phyloP scores from a whole-genome alignment of 768 basidiomycete species.

The Mycena alexandri region DNA sequence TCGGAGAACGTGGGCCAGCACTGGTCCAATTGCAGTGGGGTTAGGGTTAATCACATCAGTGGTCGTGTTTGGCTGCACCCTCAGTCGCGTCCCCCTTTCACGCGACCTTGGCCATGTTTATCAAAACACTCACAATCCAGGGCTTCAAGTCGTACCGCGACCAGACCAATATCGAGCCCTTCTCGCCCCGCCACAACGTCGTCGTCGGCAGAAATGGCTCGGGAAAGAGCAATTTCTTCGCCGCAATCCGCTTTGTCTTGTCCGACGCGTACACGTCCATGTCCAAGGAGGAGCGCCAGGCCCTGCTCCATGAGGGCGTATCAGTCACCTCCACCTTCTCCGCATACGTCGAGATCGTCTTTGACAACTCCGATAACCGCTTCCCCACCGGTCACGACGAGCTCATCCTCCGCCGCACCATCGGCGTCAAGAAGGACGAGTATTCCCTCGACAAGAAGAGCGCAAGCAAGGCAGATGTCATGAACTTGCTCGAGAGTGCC shows the following conservation, averaged over 20 bases:
- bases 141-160: conserved; percentile 99
- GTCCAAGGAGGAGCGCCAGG: conserved; percentile 91
- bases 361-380: conserved; percentile 94
- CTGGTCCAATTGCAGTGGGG: too few relatives aligned
- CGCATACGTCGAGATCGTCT: conserved; percentile 95
- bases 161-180: conserved; percentile 94
- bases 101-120: conserved; percentile 76
- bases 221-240: conserved; percentile 99
- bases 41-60: too few relatives aligned
- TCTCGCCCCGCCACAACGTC: conserved; percentile 94
- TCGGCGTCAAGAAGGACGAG: conserved; percentile 98
- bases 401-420: conserved; percentile 90
- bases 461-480: conserved; percentile 95
- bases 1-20: too few relatives aligned
- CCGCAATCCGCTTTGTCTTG: conserved; percentile 96
- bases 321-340: conserved; percentile 90
- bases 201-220: conserved; percentile 98
- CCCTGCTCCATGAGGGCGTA: conserved; percentile 94
- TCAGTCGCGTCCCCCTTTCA: conserved; percentile 13
- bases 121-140: conserved; percentile 91
- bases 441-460: conserved; percentile 97
- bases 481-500: conserved; percentile 96
- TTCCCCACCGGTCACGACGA: conserved; percentile 94
- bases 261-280: conserved; percentile 98
- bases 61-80: background rate